Evolutionary conservation across 495 filamentous ascomycete species (phyloP), one percentile per base, ranked within the genome.

Genomic region (Tuber borchii): DNA sequence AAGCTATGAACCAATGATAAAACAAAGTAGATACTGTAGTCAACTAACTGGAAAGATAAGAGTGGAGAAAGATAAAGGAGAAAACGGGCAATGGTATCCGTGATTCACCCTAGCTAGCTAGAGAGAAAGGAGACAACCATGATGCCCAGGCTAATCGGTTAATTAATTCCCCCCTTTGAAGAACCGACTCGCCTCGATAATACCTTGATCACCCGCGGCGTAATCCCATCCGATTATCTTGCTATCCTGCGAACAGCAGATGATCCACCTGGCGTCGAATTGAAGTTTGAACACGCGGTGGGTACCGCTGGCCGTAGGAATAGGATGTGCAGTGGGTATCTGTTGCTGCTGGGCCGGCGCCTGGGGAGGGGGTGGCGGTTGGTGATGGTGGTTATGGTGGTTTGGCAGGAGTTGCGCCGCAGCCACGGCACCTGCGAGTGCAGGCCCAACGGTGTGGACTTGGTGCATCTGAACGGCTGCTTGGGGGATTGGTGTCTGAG

Each of bases 211-310:
- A n/a, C 89, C 92, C 79, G 92, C 92, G 71, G 93, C 95, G 87
- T 97, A 99, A 85, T 99, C 95, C 95, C 95, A 99, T 6, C 94
- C 95, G 5, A 98, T 93, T 76, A 99, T 98, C 71, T 91, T 90
- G 44, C 90, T 91, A 74, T 95, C 92, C 81, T 97, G 93, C 70
- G 91, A 93, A 79, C 95, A 97, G 84, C 94, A 97, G 73, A 99
- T 92, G 83, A 99, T 97, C 82, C 94, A 90, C 69, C 95, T 88
- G 0, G 94, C 91, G 81, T 99, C 95, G 80, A 97, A 99, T 85
- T 99, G 96, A 40, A 98, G 87, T 84, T 99, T 99, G 86, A 97
- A 99, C n/a, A 99, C 93, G 42, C 95, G 75, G 37, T 79, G 76
- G 20, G 75, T 77, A 16, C 80, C 81, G 45, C 81, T 74, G 78